These are phyloP conservation scores for Hanseniaspora vineae DNA, from an alignment of 805 yeast genomes.

Conservation along the genomic window DNA sequence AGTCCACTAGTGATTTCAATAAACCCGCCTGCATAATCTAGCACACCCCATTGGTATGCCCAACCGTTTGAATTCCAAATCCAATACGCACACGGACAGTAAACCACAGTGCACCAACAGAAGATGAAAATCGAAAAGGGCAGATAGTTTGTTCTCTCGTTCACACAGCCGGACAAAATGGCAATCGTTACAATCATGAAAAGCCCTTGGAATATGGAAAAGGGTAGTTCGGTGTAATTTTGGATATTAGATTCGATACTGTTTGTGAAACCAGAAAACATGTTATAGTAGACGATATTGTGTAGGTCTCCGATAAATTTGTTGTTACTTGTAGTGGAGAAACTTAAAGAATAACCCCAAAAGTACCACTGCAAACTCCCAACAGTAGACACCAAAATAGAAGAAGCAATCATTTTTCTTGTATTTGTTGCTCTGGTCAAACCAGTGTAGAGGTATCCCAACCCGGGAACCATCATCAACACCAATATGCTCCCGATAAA, in stretches of 20 bases:
- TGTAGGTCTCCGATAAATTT: slow-evolving; percentile 80
- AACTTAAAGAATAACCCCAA: slow-evolving; percentile 95
- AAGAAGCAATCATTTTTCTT: slow-evolving; percentile 69
- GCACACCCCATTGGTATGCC: slow-evolving; percentile 85
- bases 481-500: slow-evolving; percentile 58
- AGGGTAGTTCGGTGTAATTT: slow-evolving; percentile 74
- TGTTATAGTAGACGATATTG: slow-evolving; percentile 44
- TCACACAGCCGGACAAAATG: slow-evolving; percentile 82
- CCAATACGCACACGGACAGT: slow-evolving; percentile 94
- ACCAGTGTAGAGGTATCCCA: slow-evolving; percentile 87
- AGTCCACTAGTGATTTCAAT: slow-evolving; percentile 89
- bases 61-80: slow-evolving; percentile 89
- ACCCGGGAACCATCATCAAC: slow-evolving; percentile 88
- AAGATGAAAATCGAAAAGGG: slow-evolving; percentile 77
- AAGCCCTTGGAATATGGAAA: slow-evolving; percentile 81
- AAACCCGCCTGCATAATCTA: slow-evolving; percentile 97
- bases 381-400: slow-evolving; percentile 58
- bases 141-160: slow-evolving; percentile 82
- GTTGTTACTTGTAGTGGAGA: slow-evolving; percentile 66
- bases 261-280: slow-evolving; percentile 24
- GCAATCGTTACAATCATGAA: slow-evolving; percentile 86
- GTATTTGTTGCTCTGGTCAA: slow-evolving; percentile 86
- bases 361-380: slow-evolving; percentile 89
- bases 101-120: slow-evolving; percentile 82
- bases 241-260: background rate